phyloP scores from a whole-genome alignment of 2,329 filamentous ascomycete genomes.

The Colletotrichum sp. region DNA sequence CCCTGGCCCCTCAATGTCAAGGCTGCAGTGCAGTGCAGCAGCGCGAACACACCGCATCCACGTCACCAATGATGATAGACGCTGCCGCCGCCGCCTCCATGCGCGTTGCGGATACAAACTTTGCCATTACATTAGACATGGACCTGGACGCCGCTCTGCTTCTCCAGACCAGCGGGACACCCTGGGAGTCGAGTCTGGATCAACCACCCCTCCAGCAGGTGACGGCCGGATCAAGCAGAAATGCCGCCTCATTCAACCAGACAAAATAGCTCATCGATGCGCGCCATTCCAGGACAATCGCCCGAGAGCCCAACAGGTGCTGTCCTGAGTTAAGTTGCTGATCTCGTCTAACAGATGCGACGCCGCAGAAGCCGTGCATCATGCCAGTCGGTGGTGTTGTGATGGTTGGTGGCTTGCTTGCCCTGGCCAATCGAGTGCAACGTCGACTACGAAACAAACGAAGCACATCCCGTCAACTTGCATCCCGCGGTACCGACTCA shows the following conservation, averaged over 20 bases:
- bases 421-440: neutral
- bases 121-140: neutral
- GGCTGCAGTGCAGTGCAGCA: neutral
- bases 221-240: too few species aligned
- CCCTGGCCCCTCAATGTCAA: neutral
- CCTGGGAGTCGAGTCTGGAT: neutral
- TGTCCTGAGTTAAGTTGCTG: too few species aligned
- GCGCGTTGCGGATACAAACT: neutral
- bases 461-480: neutral
- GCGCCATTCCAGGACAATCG: neutral
- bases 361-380: neutral
- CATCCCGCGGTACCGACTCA: neutral
- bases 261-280: neutral
- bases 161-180: neutral
- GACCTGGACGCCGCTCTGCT: neutral
- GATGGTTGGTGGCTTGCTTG: neutral
- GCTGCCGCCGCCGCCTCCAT: neutral
- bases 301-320: neutral
- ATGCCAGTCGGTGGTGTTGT: neutral
- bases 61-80: neutral
- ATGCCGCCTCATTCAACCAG: neutral
- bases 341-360: neutral
- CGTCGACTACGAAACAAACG: neutral
- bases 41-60: neutral
- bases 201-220: neutral